Percentiles rank a stretch among this genome's conserved stretches.
These are phyloP conservation scores for Cercospora zeina DNA, from an alignment of 2,329 filamentous ascomycete genomes.

Conservation along the genomic window DNA sequence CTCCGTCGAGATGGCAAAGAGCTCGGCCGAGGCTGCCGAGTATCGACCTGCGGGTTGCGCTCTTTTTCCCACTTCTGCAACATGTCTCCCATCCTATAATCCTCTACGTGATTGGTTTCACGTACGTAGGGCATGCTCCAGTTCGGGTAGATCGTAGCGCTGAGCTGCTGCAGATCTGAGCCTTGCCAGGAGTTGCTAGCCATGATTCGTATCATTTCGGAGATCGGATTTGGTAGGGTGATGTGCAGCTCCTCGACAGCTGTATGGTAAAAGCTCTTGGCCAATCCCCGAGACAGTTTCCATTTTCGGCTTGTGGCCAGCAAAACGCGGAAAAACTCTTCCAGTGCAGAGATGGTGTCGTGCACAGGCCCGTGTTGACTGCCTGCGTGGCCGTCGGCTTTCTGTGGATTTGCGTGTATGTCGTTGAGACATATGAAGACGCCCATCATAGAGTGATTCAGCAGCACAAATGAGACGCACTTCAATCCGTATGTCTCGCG, in stretches of 20 bases:
- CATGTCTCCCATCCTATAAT: slow-evolving; percentile 12
- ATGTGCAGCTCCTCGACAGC: slow-evolving; percentile 10
- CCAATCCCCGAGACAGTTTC: slow-evolving; percentile 11
- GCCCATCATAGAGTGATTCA: slow-evolving; percentile 17
- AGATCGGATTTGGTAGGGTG: background rate
- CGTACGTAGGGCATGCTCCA: slow-evolving; percentile 14
- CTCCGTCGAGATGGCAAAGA: background rate
- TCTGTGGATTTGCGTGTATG: slow-evolving; percentile 3
- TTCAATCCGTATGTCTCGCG: slow-evolving; percentile 16
- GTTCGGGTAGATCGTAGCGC: slow-evolving; percentile 9
- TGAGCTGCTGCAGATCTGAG: slow-evolving; percentile 8
- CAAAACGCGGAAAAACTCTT: slow-evolving; percentile 16
- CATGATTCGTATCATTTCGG: slow-evolving; percentile 11
- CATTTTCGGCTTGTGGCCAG: slow-evolving; percentile 14
- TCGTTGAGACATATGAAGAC: slow-evolving; percentile 16
- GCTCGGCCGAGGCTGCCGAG: background rate
- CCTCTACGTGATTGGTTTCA: slow-evolving; percentile 3
- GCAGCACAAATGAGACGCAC: slow-evolving; percentile 10
- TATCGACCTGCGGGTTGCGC: background rate
- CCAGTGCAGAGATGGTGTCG: slow-evolving; percentile 13
- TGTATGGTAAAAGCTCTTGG: slow-evolving; percentile 6
- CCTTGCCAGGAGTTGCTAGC: slow-evolving; percentile 8
- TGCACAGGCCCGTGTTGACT: background rate
- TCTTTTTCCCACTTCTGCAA: slow-evolving; percentile 11
- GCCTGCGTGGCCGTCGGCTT: background rate